A percentile compares a stretch with the other conserved stretches of the same genome.
Evolutionary conservation across 495 filamentous ascomycete species (phyloP).

Genomic region (Barbatosphaeria neglecta): DNA sequence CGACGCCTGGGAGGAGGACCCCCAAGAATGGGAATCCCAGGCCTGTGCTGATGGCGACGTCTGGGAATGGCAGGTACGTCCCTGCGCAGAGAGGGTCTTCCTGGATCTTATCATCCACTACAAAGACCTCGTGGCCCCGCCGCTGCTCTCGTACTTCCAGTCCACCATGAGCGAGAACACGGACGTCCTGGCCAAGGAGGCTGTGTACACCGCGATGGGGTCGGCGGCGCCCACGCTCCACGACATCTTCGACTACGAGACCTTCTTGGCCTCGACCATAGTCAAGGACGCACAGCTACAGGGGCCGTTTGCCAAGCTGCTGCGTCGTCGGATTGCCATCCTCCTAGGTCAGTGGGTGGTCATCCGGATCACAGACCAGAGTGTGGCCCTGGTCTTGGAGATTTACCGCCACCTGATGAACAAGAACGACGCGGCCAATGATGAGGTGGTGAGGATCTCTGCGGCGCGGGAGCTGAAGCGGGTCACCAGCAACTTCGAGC

Average conservation of each 20-base stretch:
- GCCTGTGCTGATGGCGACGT: conserved; percentile 69
- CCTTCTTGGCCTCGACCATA: conserved; percentile 61
- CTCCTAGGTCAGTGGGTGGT: conserved; percentile 82
- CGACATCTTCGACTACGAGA: conserved; percentile 63
- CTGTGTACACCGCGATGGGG: conserved; percentile 85
- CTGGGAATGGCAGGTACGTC: conserved; percentile 78
- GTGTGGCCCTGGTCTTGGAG: conserved; percentile 65
- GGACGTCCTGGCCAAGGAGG: conserved; percentile 76
- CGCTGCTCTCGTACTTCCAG: conserved; percentile 68
- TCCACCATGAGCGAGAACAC: conserved; percentile 54
- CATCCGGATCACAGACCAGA: conserved; percentile 52
- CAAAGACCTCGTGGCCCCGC: conserved; percentile 62
- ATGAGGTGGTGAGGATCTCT: conserved; percentile 83
- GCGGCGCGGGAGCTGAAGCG: conserved; percentile 72
- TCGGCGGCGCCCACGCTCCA: conserved; percentile 67
- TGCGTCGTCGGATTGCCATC: conserved; percentile 81
- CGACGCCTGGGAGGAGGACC: conserved; percentile 81
- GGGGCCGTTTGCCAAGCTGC: conserved; percentile 66
- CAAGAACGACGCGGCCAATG: conserved; percentile 64
- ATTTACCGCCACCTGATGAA: conserved; percentile 85
- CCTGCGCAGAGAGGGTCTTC: conserved; percentile 88
- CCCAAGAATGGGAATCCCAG: conserved; percentile 81
- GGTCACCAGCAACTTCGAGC: conserved; percentile 76
- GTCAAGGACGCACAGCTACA: conserved; percentile 68
- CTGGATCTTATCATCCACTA: conserved; percentile 81